Base-by-base conservation (phyloP, 176 grass and related monocot genomes). In the Coix lacrymajobi region DNA sequence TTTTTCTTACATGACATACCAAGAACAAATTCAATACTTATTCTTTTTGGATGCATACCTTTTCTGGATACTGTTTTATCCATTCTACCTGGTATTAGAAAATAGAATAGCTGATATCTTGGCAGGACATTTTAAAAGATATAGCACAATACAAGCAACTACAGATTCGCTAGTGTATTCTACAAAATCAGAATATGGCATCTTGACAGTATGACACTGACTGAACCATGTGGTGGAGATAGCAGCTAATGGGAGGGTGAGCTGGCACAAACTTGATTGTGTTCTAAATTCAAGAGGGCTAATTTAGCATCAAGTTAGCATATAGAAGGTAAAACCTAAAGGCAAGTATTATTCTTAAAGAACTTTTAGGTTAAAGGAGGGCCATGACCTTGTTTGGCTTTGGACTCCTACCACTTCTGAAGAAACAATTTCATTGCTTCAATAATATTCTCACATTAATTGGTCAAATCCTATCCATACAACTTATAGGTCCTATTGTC, bases 391-490 rank as follows among this genome's bases (percentile, higher is more conserved):
- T 19, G 1, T 78, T 40, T 44, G 41, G 41, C 41, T 78, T 40
- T 44, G 41, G 41, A 29, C 20, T 51, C 29, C 29, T 13, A 5
- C 44, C 6, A 78, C 8, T 66, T 34, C 26, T 73, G 7, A 73
- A 77, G 22, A 68, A 12, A 82, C 67, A 60, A 16, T 33, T 68
- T 79, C 38, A 75, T 37, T 68, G 48, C 62, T 44, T 67, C 12
- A 38, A 84, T 14, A 71, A 61, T 67, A 60, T 79, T 79, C 8
- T 60, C 25, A 72, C 4, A 1, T 36, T 34, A 81, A 62, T 19
- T 75, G 48, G 57, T 71, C 28, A 86, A 75, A 29, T 4, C 38
- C 37, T 77, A 31, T 37, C 38, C 61, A 69, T 79, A 88, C 16
- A 74, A 83, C 3, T 68, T 29, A 15, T 29, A 66, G 46, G 57